phyloP scores from a whole-genome alignment of 2,329 filamentous ascomycete species.

The Chaetomium sp. region DNA sequence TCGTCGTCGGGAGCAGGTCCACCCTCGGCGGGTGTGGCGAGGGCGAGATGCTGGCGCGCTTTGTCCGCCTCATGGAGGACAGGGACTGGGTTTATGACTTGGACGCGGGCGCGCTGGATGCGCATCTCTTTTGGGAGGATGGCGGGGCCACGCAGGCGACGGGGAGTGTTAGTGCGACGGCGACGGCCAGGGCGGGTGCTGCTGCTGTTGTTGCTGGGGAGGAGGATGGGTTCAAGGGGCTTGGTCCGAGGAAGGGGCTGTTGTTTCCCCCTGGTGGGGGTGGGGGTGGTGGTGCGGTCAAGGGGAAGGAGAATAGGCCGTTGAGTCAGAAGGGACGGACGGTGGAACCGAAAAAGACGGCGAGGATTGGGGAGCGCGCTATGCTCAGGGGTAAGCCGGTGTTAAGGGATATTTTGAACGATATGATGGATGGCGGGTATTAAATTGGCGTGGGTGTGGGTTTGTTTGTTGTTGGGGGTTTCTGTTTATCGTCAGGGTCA shows the following conservation, averaged over 20 bases:
- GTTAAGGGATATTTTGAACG: slow-evolving; percentile 77
- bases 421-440: slow-evolving; percentile 50
- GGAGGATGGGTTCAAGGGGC: neutral
- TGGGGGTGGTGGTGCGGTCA: neutral
- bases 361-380: slow-evolving; percentile 61
- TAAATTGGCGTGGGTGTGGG: slow-evolving; percentile 4
- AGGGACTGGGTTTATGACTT: slow-evolving; percentile 81
- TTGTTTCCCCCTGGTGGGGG: neutral
- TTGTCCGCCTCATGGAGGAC: slow-evolving; percentile 76
- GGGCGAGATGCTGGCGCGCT: slow-evolving; percentile 74
- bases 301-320: slow-evolving; percentile 21
- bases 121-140: slow-evolving; percentile 67
- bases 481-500: neutral
- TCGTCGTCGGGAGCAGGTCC: slow-evolving; percentile 79
- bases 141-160: slow-evolving; percentile 29
- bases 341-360: slow-evolving; percentile 53
- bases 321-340: slow-evolving; percentile 37
- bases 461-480: neutral
- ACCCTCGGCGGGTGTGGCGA: slow-evolving; percentile 65
- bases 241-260: slow-evolving; percentile 8
- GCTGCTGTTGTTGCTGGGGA: slow-evolving; percentile 20
- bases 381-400: slow-evolving; percentile 69
- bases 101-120: slow-evolving; percentile 62
- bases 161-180: neutral
- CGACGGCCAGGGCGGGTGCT: neutral